phyloP scores from a whole-genome alignment of 1,284 basidiomycete species.

The Naganishia sp. region DNA sequence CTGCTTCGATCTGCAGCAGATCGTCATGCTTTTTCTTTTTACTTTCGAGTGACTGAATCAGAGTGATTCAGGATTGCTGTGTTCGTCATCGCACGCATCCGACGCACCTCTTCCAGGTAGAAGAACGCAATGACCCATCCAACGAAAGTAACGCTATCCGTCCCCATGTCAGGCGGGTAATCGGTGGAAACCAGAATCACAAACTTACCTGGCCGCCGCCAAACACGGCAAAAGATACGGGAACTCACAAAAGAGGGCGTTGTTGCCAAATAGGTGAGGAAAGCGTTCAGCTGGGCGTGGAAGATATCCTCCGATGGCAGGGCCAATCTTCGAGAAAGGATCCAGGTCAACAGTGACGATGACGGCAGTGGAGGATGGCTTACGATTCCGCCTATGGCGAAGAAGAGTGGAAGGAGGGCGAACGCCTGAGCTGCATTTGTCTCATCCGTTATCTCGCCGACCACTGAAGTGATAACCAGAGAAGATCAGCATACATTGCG shows the following conservation, averaged over 20 bases:
- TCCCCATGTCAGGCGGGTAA: not conserved
- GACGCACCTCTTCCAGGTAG: conserved; percentile 30
- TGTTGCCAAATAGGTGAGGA: conserved; percentile 1
- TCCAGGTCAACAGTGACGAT: not conserved
- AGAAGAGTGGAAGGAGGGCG: conserved; percentile 34
- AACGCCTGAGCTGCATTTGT: conserved; percentile 35
- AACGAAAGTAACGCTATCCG: conserved; percentile 3
- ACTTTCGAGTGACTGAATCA: conserved; percentile 12
- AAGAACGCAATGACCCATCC: conserved; percentile 29
- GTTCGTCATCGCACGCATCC: not conserved
- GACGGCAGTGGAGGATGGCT: not conserved
- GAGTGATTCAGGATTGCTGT: not conserved
- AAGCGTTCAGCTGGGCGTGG: conserved; percentile 21
- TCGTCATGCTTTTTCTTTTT: conserved; percentile 4
- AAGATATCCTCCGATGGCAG: conserved; percentile 27
- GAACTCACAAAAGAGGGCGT: conserved; percentile 6
- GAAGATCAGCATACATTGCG: not conserved
- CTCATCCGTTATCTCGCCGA: conserved; percentile 36
- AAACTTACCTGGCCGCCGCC: conserved; percentile 20
- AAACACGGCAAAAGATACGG: conserved; percentile 29
- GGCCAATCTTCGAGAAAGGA: conserved; percentile 14
- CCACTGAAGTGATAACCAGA: conserved; percentile 1
- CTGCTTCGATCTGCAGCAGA: conserved; percentile 22
- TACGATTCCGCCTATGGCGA: conserved; percentile 33
- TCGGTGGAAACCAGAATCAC: not conserved